phyloP scores from a whole-genome alignment of 768 basidiomycete genomes.

The Trametes elegans region DNA sequence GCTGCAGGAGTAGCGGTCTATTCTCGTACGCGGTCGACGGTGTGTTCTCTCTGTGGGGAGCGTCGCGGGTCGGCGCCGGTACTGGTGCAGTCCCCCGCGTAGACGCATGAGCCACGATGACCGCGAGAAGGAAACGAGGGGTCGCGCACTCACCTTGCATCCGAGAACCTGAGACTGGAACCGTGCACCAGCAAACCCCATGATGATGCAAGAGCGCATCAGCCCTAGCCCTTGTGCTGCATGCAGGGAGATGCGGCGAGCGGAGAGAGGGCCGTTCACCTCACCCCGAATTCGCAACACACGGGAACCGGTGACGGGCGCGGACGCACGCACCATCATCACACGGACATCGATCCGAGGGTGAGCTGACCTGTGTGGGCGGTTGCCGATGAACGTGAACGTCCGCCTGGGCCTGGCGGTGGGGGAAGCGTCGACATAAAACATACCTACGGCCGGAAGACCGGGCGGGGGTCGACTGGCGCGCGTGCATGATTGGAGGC shows the following conservation, averaged over 20 bases:
- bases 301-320: constrained; percentile 11
- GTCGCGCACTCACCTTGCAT: background rate
- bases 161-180: too few relatives aligned
- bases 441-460: constrained; percentile 3
- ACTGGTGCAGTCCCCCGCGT: background rate
- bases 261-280: background rate
- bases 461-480: background rate
- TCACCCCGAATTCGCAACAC: background rate
- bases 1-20: constrained; percentile 5
- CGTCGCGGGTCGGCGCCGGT: too few relatives aligned
- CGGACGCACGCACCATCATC: constrained; percentile 2
- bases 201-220: constrained; percentile 22
- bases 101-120: background rate
- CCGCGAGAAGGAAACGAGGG: background rate
- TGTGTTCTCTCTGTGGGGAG: too few relatives aligned
- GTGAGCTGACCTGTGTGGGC: constrained; percentile 5
- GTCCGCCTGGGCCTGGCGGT: constrained; percentile 3
- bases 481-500: background rate
- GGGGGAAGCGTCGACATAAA: background rate
- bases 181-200: constrained; percentile 11
- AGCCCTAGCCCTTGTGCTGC: too few relatives aligned
- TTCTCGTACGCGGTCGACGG: background rate
- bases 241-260: constrained; percentile 4
- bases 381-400: constrained; percentile 17
- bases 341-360: constrained; percentile 15